A percentile compares a stretch with the other conserved stretches of the same genome.
Conservation (phyloP, 2,329 filamentous ascomycete genomes). For the Fusarium euwallaceae region DNA sequence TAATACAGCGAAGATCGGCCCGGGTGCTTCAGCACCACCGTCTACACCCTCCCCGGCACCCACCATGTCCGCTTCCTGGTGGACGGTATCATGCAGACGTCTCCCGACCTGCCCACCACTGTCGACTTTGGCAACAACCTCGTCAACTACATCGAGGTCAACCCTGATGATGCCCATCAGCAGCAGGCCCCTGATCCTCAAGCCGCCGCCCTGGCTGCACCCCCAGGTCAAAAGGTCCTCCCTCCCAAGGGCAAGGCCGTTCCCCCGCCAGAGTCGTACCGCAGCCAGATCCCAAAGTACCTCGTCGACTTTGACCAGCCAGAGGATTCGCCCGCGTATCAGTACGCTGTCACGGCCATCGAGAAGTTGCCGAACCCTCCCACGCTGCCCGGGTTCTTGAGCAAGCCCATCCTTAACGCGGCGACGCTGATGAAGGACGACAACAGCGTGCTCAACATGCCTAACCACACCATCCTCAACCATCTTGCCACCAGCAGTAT, state of each 20-base stretch:
- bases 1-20: slow-evolving; percentile 64
- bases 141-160: slow-evolving; percentile 98
- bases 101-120: slow-evolving; percentile 88
- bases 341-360: slow-evolving; percentile 80
- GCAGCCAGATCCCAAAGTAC: slow-evolving; percentile 83
- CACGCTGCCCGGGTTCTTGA: slow-evolving; percentile 88
- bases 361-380: slow-evolving; percentile 87
- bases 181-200: slow-evolving; percentile 46
- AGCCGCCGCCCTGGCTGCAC: slow-evolving; percentile 17
- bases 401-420: slow-evolving; percentile 94
- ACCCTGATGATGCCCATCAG: slow-evolving; percentile 73
- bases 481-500: slow-evolving; percentile 98
- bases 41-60: slow-evolving; percentile 90
- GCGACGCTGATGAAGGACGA: slow-evolving; percentile 96
- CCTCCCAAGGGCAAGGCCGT: slow-evolving; percentile 66
- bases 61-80: slow-evolving; percentile 98
- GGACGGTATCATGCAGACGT: slow-evolving; percentile 92
- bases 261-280: slow-evolving; percentile 72
- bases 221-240: background rate
- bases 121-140: slow-evolving; percentile 98
- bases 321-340: slow-evolving; percentile 81
- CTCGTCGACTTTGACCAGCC: slow-evolving; percentile 87
- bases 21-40: slow-evolving; percentile 79
- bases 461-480: slow-evolving; percentile 96
- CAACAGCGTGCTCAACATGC: slow-evolving; percentile 95